These are phyloP conservation scores for Aspergillus biplanus DNA, from an alignment of 495 filamentous ascomycete genomes.

Conservation along the genomic window DNA sequence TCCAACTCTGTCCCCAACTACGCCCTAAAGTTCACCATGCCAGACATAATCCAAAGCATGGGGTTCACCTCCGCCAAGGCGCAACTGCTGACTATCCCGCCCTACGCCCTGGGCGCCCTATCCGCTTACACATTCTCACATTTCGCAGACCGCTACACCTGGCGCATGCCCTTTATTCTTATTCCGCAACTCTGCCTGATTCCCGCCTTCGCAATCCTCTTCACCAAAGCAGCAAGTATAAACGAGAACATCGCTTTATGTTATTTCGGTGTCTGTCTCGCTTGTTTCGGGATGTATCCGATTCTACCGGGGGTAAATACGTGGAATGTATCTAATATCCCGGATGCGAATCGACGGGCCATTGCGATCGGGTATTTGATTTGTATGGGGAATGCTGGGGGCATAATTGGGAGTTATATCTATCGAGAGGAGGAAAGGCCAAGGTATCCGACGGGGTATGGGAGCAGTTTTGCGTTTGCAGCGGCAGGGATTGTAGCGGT, in stretches of 20 bases:
- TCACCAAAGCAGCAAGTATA: conserved; percentile 21
- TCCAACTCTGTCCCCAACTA: conserved; percentile 45
- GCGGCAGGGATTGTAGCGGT: conserved; percentile 26
- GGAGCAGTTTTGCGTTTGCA: conserved; percentile 32
- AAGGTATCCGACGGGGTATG: conserved; percentile 26
- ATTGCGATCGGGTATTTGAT: conserved; percentile 29
- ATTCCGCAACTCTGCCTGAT: conserved; percentile 21
- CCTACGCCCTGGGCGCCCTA: conserved; percentile 28
- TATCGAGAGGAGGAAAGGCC: conserved; percentile 25
- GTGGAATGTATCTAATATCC: conserved; percentile 31
- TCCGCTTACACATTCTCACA: conserved; percentile 25
- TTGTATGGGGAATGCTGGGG: conserved; percentile 27
- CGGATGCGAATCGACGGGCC: conserved; percentile 26
- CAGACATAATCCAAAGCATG: conserved; percentile 51
- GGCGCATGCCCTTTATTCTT: conserved; percentile 35
- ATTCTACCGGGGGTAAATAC: conserved; percentile 31
- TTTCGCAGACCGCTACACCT: conserved; percentile 29
- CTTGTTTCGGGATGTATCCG: conserved; percentile 33
- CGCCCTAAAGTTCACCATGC: conserved; percentile 53
- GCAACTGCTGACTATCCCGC: conserved; percentile 39
- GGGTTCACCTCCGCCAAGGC: conserved; percentile 46
- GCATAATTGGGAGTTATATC: conserved; percentile 30
- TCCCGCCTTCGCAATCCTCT: conserved; percentile 26
- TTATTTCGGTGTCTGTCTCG: conserved; percentile 26
- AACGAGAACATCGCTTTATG: conserved; percentile 27